Conservation (phyloP, 2,329 filamentous ascomycete genomes). For the Alternaria dauci region DNA sequence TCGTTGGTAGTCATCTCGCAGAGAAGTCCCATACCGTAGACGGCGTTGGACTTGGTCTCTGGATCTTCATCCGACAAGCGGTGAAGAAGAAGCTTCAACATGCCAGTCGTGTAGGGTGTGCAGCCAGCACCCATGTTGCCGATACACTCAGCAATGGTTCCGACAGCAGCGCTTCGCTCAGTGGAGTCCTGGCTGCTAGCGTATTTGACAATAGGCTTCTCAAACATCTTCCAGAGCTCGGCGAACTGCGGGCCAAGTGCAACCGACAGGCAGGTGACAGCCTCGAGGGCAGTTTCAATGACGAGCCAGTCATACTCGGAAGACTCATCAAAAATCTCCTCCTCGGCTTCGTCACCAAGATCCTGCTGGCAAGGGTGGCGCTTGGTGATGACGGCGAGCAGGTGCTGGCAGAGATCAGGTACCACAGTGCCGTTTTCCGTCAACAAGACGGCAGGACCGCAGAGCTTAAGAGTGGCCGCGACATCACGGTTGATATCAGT, state of each 20-base stretch:
- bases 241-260: conserved; percentile 82
- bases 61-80: conserved; percentile 88
- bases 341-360: conserved; percentile 78
- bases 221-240: conserved; percentile 94
- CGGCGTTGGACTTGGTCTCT: conserved; percentile 94
- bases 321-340: conserved; percentile 73
- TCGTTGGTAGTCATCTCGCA: conserved; percentile 80
- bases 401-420: conserved; percentile 76
- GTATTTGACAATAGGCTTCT: conserved; percentile 89
- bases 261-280: conserved; percentile 82
- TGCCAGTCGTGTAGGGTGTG: conserved; percentile 77
- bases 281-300: conserved; percentile 92
- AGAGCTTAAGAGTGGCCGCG: conserved; percentile 87
- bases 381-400: conserved; percentile 84
- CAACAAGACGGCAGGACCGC: conserved; percentile 84
- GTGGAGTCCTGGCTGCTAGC: conserved; percentile 84
- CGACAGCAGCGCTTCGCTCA: conserved; percentile 89
- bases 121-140: conserved; percentile 83
- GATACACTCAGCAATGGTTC: conserved; percentile 89
- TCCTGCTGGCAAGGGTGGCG: conserved; percentile 94
- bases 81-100: conserved; percentile 84
- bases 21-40: conserved; percentile 87
- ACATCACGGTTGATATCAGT: conserved; percentile 96
- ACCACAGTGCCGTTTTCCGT: conserved; percentile 71
- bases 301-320: conserved; percentile 98